Base-by-base conservation (phyloP, 2,329 filamentous ascomycete genomes). In the Penicillium sp. region DNA sequence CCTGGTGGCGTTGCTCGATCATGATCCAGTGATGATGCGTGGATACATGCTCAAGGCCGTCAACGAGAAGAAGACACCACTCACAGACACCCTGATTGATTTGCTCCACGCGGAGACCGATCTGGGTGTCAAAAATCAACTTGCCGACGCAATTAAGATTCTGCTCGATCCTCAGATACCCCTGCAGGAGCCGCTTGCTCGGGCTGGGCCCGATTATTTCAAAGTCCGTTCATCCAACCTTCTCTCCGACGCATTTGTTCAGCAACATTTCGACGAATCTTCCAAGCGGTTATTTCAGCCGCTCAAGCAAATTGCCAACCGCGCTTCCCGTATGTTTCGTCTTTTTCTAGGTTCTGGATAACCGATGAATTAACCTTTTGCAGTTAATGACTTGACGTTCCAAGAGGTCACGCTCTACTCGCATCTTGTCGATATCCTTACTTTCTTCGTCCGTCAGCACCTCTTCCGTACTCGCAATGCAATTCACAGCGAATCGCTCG, bases 81-180 rank as follows among this genome's bases (percentile, higher is more conserved):
- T 99, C 55, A 97, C 92, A 1, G 95, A 98, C 72, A 96, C 91
- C 0, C 80, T 99, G 41, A 96, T 98, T 59, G 94, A 97, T 67
- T 82, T 99, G 43, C 84, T 99, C 1, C 83, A 98, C 49, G 88
- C 95, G 2, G 95, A 99, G 77, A 89, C 91, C 18, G 95, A 99
- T 71, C 81, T 98, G 16, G 95, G 95, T 0, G 92, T 98, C 62
- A 97, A 96, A 77, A 92, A 92, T 31, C 95, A 98, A 74, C 89
- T 98, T 70, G 92, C 93, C 3, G 95, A 99, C 78, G 92, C 94
- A 7, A 89, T 99, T 73, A 97, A 96, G 77, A 90, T 98, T 22
- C 82, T 99, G 11, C 83, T 99, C 37, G 95, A 98, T 65, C 82
- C 92, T 72, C 77, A 87, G 76, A 75, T 86, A 50, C 82, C 83